Conservation (phyloP, 1,284 basidiomycete genomes). For the Leccinum huronense region DNA sequence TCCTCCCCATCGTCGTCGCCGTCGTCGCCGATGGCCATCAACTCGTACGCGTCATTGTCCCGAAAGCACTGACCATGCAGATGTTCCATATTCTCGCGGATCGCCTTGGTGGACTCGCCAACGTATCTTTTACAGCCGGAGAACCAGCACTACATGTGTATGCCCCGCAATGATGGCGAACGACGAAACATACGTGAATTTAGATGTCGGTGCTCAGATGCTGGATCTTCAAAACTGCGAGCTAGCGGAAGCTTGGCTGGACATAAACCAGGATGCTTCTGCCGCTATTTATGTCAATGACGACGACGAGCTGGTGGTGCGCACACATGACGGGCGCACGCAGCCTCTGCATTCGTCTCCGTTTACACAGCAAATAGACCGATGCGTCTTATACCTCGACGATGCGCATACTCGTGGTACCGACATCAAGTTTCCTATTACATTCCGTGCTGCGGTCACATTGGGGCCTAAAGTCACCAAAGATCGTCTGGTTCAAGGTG, state of each 20-base stretch:
- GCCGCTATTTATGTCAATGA: not conserved
- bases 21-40: slow-evolving; percentile 42
- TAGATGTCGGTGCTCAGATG: not conserved
- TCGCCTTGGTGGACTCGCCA: slow-evolving; percentile 44
- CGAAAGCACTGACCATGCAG: slow-evolving; percentile 39
- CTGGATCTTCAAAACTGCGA: not conserved
- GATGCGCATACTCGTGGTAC: not conserved
- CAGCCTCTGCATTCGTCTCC: not conserved
- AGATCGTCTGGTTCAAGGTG: not conserved
- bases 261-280: not conserved
- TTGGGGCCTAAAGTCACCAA: not conserved
- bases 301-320: not conserved
- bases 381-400: not conserved
- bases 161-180: not conserved
- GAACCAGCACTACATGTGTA: no score
- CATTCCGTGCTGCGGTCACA: not conserved
- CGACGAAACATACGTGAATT: not conserved
- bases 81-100: slow-evolving; percentile 51
- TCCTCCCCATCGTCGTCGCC: slow-evolving; percentile 45
- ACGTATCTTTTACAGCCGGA: slow-evolving; percentile 17
- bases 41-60: slow-evolving; percentile 27
- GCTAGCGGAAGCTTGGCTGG: not conserved
- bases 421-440: not conserved
- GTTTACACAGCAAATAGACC: not conserved
- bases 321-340: not conserved